A percentile compares a stretch with the other conserved stretches of the same genome.
Evolutionary conservation across 768 basidiomycete genomes (phyloP).

Genomic region (Termitomyces sp.): DNA sequence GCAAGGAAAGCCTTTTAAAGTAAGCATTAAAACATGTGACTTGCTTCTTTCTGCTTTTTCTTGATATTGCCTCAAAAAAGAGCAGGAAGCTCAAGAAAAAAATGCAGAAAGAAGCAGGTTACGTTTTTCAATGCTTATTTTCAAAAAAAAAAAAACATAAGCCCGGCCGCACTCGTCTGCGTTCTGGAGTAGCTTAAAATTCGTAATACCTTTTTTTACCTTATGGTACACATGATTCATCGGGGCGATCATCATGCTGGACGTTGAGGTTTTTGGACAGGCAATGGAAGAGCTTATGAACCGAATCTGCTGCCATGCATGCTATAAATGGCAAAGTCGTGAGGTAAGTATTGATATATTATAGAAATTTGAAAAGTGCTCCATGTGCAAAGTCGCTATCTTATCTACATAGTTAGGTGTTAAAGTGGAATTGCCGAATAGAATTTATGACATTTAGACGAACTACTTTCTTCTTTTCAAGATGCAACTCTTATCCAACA

Average conservation of each 20-base stretch:
- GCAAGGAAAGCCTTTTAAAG: too few relatives aligned
- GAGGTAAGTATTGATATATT: not conserved
- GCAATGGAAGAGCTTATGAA: not conserved
- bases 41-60: too few relatives aligned
- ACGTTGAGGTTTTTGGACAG: not conserved
- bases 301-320: not conserved
- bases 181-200: not conserved
- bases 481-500: not conserved
- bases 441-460: not conserved
- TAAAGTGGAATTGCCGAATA: not conserved
- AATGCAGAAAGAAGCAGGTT: too few relatives aligned
- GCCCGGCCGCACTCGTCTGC: not conserved
- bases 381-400: slow-evolving; percentile 5
- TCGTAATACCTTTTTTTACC: not conserved
- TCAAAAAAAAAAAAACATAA: too few relatives aligned
- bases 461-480: not conserved
- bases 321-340: not conserved
- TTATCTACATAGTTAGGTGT: not conserved
- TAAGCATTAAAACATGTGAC: too few relatives aligned
- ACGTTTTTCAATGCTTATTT: too few relatives aligned
- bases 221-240: not conserved
- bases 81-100: too few relatives aligned
- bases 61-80: too few relatives aligned
- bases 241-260: not conserved
- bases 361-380: not conserved